Evolutionary conservation across 129 eudicot species (phyloP).

Genomic region (Artemisia tridentata): DNA sequence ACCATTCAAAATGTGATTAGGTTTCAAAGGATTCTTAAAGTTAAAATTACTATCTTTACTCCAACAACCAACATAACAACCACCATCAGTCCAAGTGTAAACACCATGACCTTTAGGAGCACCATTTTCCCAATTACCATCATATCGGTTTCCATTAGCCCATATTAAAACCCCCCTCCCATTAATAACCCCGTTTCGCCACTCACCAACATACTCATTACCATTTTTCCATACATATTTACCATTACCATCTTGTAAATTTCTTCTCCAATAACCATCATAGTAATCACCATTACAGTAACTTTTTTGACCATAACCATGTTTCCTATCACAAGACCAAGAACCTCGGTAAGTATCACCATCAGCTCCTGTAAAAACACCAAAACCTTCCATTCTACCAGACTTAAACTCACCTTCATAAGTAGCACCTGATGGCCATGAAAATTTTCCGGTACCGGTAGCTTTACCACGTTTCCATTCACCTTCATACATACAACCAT

Average conservation of each 20-base stretch:
- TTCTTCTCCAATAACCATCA: constrained; percentile 70
- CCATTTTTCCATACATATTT: constrained; percentile 90
- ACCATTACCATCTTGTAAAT: constrained; percentile 80
- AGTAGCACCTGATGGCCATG: constrained; percentile 98
- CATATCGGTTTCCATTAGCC: constrained; percentile 70
- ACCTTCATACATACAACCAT: constrained; percentile 97
- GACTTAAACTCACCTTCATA: constrained; percentile 90
- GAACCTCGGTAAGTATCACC: constrained; percentile 78
- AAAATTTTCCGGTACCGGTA: constrained; percentile 82
- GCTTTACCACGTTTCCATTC: constrained; percentile 93
- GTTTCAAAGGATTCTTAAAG: constrained; percentile 28
- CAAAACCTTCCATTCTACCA: constrained; percentile 93
- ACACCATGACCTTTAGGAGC: constrained; percentile 68
- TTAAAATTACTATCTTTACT: constrained; percentile 32
- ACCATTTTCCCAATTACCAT: constrained; percentile 87
- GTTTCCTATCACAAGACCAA: constrained; percentile 73
- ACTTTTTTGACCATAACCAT: constrained; percentile 74
- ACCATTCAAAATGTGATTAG: constrained; percentile 49
- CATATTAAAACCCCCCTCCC: constrained; percentile 80
- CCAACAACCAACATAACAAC: constrained; percentile 73
- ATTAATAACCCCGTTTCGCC: constrained; percentile 74
- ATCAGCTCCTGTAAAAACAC: constrained; percentile 82
- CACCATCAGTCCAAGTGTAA: constrained; percentile 79
- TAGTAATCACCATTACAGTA: constrained; percentile 84
- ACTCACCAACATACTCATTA: constrained; percentile 86